Evolutionary conservation across 352 stramenopile species (phyloP), one percentile per base, ranked within the genome.

Genomic region (Phytophthora aleatoria): DNA sequence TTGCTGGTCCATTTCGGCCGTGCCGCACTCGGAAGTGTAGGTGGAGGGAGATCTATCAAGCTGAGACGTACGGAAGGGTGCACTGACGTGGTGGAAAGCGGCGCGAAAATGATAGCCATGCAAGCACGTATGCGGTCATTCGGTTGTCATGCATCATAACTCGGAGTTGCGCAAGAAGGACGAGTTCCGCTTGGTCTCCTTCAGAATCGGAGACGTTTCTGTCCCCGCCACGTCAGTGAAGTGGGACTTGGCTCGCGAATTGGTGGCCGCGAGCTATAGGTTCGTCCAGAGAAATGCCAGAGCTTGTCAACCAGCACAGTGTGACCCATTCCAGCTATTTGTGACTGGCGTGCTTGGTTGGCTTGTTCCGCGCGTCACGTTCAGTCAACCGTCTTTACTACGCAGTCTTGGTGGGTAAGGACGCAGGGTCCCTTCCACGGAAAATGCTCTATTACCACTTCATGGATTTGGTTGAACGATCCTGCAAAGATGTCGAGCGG

Each of bases 151-250:
- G 13, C 41, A 67, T 54, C 52, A 43, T 57, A 45, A 35, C 38
- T 61, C 33, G 41, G 44, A 50, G 45, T 35, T 53, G 51, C 44
- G 51, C 61, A 56, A 58, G 42, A 45, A 43, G 38, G 38, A 43
- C 38, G 38, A 2, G 33, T 38, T 54, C 52, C 58, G 61, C 51
- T 56, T 52, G 56, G 35, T 55, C 57, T 66, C 30, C 63, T 71
- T 66, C 63, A 71, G 55, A 57, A 67, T 50, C 47, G 44, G 44
- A 41, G 48, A 62, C 62, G 56, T 61, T 47, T 65, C 56, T 70
- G 50, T 61, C 45, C 49, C 10, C 20, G 43, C 45, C 28, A 62
- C 63, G 57, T 61, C 61, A 39, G 38, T 67, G 43, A 39, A 66
- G 63, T 62, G 63, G 56, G 50, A 66, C 38, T 33, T 1, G 27